phyloP scores from a whole-genome alignment of 768 basidiomycete species.

The Phlegmacium glaucopus region DNA sequence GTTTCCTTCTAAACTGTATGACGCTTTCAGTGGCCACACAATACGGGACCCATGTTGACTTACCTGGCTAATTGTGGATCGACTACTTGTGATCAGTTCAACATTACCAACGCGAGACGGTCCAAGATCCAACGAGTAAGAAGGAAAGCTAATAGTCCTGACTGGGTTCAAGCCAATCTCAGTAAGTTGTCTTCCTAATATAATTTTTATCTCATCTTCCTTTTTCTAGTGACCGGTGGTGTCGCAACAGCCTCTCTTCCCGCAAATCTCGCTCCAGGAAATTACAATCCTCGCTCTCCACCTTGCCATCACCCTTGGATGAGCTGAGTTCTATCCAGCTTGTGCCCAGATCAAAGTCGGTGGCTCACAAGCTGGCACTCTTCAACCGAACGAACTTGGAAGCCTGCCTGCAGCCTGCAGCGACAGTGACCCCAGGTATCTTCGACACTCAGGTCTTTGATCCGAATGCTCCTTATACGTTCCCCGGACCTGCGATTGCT shows the following conservation, averaged over 20 bases:
- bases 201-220: no score
- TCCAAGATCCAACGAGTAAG: constrained; percentile 68
- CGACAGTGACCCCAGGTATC: constrained; percentile 70
- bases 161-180: constrained; percentile 54
- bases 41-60: constrained; percentile 68
- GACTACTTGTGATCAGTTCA: constrained; percentile 56
- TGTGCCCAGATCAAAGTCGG: constrained; percentile 58
- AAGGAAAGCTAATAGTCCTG: constrained; percentile 27
- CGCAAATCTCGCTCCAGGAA: constrained; percentile 54
- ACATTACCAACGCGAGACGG: constrained; percentile 58
- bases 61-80: constrained; percentile 67
- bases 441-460: constrained; percentile 46
- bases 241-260: constrained; percentile 44
- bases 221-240: constrained; percentile 37
- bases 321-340: constrained; percentile 79
- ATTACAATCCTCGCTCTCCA: constrained; percentile 80
- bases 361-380: constrained; percentile 50
- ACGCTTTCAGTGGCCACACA: constrained; percentile 54
- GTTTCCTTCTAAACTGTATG: no score
- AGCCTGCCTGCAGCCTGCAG: constrained; percentile 71
- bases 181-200: constrained; percentile 39
- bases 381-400: constrained; percentile 48
- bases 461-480: constrained; percentile 29
- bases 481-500: constrained; percentile 52
- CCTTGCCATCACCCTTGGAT: constrained; percentile 49